Conservation (phyloP, 768 basidiomycete species). For the Suillus clintonianus region DNA sequence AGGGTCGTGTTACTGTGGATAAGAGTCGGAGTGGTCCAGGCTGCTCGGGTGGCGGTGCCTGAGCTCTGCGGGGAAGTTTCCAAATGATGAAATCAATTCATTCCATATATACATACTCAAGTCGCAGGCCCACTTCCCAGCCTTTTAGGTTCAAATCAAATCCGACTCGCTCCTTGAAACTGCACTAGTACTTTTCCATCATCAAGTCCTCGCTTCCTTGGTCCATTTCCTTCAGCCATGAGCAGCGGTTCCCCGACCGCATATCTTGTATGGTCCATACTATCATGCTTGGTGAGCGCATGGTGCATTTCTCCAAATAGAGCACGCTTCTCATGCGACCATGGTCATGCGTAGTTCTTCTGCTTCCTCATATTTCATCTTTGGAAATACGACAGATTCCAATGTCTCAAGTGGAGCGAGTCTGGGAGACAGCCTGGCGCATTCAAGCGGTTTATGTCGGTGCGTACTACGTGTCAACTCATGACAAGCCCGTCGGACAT, state of each 20-base stretch:
- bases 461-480: slow-evolving; percentile 36
- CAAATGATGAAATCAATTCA: slow-evolving; percentile 13
- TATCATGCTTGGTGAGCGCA: slow-evolving; percentile 59
- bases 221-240: slow-evolving; percentile 44
- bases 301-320: neutral
- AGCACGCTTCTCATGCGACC: slow-evolving; percentile 3
- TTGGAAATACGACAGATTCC: slow-evolving; percentile 79
- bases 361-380: slow-evolving; percentile 70
- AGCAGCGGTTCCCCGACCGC: slow-evolving; percentile 72
- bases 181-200: neutral
- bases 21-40: neutral
- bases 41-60: neutral
- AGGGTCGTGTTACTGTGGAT: neutral
- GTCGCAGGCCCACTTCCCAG: slow-evolving; percentile 1
- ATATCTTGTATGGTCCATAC: slow-evolving; percentile 75
- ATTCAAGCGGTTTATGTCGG: slow-evolving; percentile 90
- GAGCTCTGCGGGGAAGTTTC: slow-evolving; percentile 25
- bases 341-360: slow-evolving; percentile 52
- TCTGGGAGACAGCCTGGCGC: slow-evolving; percentile 78
- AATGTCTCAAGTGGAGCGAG: slow-evolving; percentile 69
- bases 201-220: neutral
- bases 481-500: neutral
- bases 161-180: neutral
- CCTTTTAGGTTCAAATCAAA: neutral
- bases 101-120: slow-evolving; percentile 5